Percentiles rank a stretch among this genome's conserved stretches.
phyloP scores from a whole-genome alignment of 225 moss, liverwort and hornwort genomes.

The Polytrichum formosum region DNA sequence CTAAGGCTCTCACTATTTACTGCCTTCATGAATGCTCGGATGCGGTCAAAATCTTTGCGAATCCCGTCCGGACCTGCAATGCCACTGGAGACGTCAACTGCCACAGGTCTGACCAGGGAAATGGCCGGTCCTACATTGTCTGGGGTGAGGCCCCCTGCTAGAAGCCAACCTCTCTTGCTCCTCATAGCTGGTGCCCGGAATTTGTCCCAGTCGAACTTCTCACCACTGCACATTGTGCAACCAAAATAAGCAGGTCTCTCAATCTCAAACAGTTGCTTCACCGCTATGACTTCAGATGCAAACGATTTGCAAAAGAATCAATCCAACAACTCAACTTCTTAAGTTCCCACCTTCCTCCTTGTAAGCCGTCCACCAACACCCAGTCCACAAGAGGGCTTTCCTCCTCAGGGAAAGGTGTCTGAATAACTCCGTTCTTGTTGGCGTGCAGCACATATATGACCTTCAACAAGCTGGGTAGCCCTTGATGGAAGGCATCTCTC shows the following conservation, averaged over 20 bases:
- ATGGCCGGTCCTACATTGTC: constrained; percentile 73
- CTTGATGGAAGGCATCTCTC: constrained; percentile 51
- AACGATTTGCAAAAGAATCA: no score
- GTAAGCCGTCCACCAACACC: constrained; percentile 71
- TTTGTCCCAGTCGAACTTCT: constrained; percentile 70
- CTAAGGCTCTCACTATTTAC: constrained; percentile 30
- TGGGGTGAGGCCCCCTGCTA: constrained; percentile 79
- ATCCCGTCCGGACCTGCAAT: constrained; percentile 76
- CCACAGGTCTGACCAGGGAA: constrained; percentile 59
- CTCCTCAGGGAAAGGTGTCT: constrained; percentile 55
- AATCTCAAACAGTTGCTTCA: background rate
- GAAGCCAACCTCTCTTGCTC: constrained; percentile 71
- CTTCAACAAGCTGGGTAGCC: constrained; percentile 46
- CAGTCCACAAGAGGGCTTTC: constrained; percentile 50
- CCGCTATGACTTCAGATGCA: no score
- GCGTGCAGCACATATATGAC: constrained; percentile 83
- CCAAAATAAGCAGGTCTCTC: background rate
- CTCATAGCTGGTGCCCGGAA: constrained; percentile 60
- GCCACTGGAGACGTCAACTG: constrained; percentile 91
- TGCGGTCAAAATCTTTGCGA: constrained; percentile 58
- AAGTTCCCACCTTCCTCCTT: constrained; percentile 66
- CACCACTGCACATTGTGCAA: constrained; percentile 51
- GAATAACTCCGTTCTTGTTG: constrained; percentile 57
- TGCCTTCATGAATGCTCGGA: constrained; percentile 70
- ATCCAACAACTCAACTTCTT: no score